These are phyloP conservation scores for Rutstroemia sp. DNA, from an alignment of 2,329 filamentous ascomycete species.

Conservation along the genomic window DNA sequence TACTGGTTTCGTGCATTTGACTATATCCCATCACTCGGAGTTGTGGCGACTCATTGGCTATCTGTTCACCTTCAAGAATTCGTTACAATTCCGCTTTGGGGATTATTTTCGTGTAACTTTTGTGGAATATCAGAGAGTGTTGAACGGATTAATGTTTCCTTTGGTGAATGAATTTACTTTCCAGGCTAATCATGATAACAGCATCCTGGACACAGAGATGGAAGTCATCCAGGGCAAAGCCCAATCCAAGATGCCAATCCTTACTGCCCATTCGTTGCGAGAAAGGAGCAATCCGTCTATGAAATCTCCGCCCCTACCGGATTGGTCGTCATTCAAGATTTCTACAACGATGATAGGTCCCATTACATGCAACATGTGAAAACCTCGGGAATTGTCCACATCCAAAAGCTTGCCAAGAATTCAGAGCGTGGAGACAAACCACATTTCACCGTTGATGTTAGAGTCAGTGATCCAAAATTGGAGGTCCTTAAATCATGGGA, in stretches of 20 bases:
- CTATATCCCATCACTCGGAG: no score
- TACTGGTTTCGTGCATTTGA: not conserved
- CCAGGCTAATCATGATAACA: not conserved
- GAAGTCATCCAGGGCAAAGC: not conserved
- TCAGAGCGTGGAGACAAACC: slow-evolving; percentile 15
- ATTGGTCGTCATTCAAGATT: slow-evolving; percentile 19
- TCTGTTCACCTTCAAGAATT: no score
- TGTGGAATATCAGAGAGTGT: no score
- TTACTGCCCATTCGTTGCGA: slow-evolving; percentile 19
- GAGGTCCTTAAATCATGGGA: slow-evolving; percentile 18
- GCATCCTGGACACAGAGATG: not conserved
- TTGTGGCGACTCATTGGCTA: no score
- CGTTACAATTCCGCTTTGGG: no score
- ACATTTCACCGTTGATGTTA: slow-evolving; percentile 21
- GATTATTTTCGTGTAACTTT: no score
- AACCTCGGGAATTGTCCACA: slow-evolving; percentile 23
- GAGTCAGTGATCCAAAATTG: slow-evolving; percentile 20
- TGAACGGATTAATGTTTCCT: no score
- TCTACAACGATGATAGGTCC: slow-evolving; percentile 12
- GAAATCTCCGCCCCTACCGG: slow-evolving; percentile 17
- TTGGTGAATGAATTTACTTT: not conserved
- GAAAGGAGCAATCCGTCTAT: slow-evolving; percentile 14
- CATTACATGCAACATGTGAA: slow-evolving; percentile 7
- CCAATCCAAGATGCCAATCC: slow-evolving; percentile 13
- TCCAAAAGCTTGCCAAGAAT: slow-evolving; percentile 17